These are phyloP conservation scores for Irineochytrium annulatum DNA, from an alignment of 192 early-diverging fungal genomes.

Conservation along the genomic window DNA sequence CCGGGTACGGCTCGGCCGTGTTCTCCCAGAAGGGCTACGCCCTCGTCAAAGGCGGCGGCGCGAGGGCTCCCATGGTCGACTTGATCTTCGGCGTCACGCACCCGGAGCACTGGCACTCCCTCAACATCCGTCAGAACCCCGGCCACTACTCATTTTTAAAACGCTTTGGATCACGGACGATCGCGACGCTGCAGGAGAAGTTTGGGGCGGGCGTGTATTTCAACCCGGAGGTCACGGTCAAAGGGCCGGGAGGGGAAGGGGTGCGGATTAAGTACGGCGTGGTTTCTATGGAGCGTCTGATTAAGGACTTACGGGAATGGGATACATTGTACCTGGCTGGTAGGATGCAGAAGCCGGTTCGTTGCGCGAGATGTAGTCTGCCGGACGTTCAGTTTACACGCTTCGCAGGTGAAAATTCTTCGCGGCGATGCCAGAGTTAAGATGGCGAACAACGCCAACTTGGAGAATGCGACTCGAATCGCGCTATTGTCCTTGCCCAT, in stretches of 20 bases:
- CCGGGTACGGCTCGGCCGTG: constrained; percentile 95
- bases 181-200: constrained; percentile 74
- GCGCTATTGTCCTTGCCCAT: constrained; percentile 80
- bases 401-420: constrained; percentile 67
- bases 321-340: constrained; percentile 93
- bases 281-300: constrained; percentile 81
- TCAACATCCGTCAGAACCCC: constrained; percentile 90
- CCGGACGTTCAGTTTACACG: background rate
- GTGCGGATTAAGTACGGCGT: constrained; percentile 90
- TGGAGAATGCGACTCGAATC: constrained; percentile 75
- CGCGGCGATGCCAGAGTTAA: constrained; percentile 69
- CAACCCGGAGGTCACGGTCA: constrained; percentile 86
- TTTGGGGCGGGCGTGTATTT: constrained; percentile 92
- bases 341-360: constrained; percentile 93
- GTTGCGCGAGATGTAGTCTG: constrained; percentile 2
- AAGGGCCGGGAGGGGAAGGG: constrained; percentile 61
- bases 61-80: constrained; percentile 83
- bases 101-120: constrained; percentile 94
- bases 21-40: constrained; percentile 82
- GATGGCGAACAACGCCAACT: constrained; percentile 78
- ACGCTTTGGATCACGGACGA: constrained; percentile 64
- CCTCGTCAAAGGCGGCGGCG: background rate
- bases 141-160: constrained; percentile 87
- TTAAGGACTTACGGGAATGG: constrained; percentile 90
- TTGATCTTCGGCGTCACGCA: constrained; percentile 94